Evolutionary conservation across 345 rosid species (phyloP), one percentile per base, ranked within the genome.

Genomic region (Sisymbrium altissimum): DNA sequence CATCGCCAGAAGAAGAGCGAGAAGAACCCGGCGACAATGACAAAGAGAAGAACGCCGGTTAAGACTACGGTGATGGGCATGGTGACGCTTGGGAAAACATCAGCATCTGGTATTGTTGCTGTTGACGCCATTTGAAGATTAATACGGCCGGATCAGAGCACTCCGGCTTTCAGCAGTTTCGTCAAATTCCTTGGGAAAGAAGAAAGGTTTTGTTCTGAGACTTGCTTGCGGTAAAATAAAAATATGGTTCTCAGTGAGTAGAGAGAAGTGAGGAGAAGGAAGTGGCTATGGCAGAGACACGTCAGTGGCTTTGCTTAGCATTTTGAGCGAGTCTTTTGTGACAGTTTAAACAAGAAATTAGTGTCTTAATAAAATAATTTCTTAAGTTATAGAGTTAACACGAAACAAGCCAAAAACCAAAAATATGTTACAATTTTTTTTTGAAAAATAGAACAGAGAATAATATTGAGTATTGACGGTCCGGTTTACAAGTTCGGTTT

Each of bases 1-100:
- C 86, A 91, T 56, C 82, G 79, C 71, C 86, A 89, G 19, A 89
- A 84, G 77, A 78, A 89, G 12, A 89, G 70, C 14, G 85, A 77
- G 64, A 88, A 81, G 45, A 91, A 84, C 0, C 90, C 93, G 14
- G 85, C 43, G 3, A 88, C 72, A 75, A 89, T 84, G 68, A 85
- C 72, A 15, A 88, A 52, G 39, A 89, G 83, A 59, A 94, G 85
- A 30, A 82, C 18, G 7, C 86, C 78, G 2, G 81, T 82, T 48
- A 94, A 45, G 45, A 85, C 45, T 6, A 87, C 39, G 19, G 88
- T 83, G 33, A 85, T 0, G 0, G 93, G 87, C 4, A 86, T 86
- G 41, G 86, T 72, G n/a, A 64, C 18, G 38, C 43, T 64, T 5
- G 64, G 70, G 12, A 66, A 59, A 6, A 59, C 68, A 43, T 23